Conservation (phyloP, 2,329 filamentous ascomycete genomes). For the Aspergillus sp. region DNA sequence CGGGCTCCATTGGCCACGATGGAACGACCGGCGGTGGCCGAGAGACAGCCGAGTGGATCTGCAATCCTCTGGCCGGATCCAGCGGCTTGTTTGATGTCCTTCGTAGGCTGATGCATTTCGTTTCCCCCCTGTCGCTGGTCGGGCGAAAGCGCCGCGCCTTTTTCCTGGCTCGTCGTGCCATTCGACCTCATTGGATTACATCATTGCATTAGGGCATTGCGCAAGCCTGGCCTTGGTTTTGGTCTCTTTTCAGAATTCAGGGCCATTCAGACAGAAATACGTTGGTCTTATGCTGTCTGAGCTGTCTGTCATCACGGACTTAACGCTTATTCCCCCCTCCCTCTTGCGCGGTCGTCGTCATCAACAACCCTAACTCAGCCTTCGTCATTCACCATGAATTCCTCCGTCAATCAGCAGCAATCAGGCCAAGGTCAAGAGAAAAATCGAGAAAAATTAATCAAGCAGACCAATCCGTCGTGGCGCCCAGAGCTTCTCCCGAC, state of each 20-base stretch:
- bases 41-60: not conserved
- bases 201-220: not conserved
- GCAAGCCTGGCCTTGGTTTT: not conserved
- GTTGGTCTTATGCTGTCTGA: not conserved
- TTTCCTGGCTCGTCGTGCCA: not conserved
- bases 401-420: not conserved
- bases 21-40: not conserved
- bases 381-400: not conserved
- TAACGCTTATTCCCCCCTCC: not conserved
- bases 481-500: slow-evolving; percentile 13
- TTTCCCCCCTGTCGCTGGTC: not conserved
- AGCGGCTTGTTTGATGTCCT: not conserved
- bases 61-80: not conserved
- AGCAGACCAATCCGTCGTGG: slow-evolving; percentile 13
- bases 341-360: not conserved
- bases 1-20: not conserved
- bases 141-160: not conserved
- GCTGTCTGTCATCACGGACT: not conserved
- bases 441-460: not conserved
- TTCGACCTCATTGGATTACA: not conserved
- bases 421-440: not conserved
- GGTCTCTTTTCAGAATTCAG: no score
- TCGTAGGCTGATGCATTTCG: not conserved
- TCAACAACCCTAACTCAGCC: not conserved
- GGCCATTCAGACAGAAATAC: not conserved